Conservation (phyloP, 2,329 filamentous ascomycete species). For the Epichloe brachyelytri region DNA sequence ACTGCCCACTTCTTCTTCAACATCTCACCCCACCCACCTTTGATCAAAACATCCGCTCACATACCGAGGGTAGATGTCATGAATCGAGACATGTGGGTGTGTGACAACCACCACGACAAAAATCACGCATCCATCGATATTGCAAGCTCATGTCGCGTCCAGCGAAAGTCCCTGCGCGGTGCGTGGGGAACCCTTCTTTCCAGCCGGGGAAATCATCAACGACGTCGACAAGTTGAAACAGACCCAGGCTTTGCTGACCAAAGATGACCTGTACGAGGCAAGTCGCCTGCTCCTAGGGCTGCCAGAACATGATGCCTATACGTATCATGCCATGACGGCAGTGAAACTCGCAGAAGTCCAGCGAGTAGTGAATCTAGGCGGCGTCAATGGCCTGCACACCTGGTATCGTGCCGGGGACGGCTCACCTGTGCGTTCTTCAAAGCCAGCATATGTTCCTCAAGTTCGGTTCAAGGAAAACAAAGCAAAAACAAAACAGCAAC, state of each 20-base stretch:
- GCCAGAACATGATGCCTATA: slow-evolving; percentile 31
- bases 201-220: slow-evolving; percentile 26
- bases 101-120: background rate
- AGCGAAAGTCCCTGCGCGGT: slow-evolving; percentile 21
- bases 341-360: slow-evolving; percentile 37
- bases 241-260: slow-evolving; percentile 24
- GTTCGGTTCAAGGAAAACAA: background rate
- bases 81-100: too few species aligned
- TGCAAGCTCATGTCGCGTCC: slow-evolving; percentile 14
- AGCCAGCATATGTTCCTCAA: background rate
- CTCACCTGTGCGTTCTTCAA: slow-evolving; percentile 16
- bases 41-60: too few species aligned
- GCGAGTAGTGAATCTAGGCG: slow-evolving; percentile 29
- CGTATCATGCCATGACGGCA: slow-evolving; percentile 38
- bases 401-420: slow-evolving; percentile 33
- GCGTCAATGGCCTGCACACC: slow-evolving; percentile 31
- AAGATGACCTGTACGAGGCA: slow-evolving; percentile 32
- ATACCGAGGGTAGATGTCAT: too few species aligned
- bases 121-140: background rate
- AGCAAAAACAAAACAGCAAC: background rate
- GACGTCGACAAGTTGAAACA: slow-evolving; percentile 26
- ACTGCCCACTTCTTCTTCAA: too few species aligned
- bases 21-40: too few species aligned
- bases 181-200: slow-evolving; percentile 32
- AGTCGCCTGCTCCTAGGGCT: slow-evolving; percentile 31